These are phyloP conservation scores for Dorcoceras hygrometricum DNA, from an alignment of 257 asterid genomes.

Conservation along the genomic window DNA sequence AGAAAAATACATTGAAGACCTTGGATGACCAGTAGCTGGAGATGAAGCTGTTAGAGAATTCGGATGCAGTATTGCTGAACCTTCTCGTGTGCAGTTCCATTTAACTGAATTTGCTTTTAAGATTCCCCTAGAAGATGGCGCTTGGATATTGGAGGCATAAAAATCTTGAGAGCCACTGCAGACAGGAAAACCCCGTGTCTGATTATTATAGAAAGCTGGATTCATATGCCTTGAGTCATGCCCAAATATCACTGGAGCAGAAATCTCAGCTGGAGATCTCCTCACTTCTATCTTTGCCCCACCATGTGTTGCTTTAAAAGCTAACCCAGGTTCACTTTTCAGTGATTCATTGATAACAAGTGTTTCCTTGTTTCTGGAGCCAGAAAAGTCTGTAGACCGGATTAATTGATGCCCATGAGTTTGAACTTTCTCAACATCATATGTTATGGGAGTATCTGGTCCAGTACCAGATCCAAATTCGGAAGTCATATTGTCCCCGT, in stretches of 20 bases:
- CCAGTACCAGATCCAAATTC: conserved; percentile 29
- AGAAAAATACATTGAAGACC: conserved; percentile 34
- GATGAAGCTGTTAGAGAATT: conserved; percentile 30
- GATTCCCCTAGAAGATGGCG: conserved; percentile 28
- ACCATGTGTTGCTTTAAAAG: conserved; percentile 19
- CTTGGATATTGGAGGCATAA: conserved; percentile 28
- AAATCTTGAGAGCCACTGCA: conserved; percentile 32
- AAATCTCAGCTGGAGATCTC: conserved; percentile 23
- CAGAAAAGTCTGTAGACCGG: conserved; percentile 24
- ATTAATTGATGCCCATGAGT: conserved; percentile 23
- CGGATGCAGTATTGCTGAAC: conserved; percentile 18
- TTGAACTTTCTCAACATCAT: conserved; percentile 27
- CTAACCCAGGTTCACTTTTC: conserved; percentile 27
- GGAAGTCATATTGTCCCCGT: conserved; percentile 29
- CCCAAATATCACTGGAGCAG: conserved; percentile 19
- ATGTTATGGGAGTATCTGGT: conserved; percentile 20
- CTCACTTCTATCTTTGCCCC: conserved; percentile 22
- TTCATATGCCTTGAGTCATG: conserved; percentile 29
- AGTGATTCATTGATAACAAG: conserved; percentile 49
- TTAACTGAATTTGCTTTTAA: conserved; percentile 27
- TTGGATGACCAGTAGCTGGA: conserved; percentile 29
- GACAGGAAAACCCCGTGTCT: conserved; percentile 31
- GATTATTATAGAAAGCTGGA: conserved; percentile 31
- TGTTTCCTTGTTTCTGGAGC: conserved; percentile 35
- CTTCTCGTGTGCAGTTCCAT: conserved; percentile 42